Percentiles rank a stretch among this genome's conserved stretches.
These are phyloP conservation scores for Cercospora sp. DNA, from an alignment of 2,329 filamentous ascomycete species.

Conservation along the genomic window DNA sequence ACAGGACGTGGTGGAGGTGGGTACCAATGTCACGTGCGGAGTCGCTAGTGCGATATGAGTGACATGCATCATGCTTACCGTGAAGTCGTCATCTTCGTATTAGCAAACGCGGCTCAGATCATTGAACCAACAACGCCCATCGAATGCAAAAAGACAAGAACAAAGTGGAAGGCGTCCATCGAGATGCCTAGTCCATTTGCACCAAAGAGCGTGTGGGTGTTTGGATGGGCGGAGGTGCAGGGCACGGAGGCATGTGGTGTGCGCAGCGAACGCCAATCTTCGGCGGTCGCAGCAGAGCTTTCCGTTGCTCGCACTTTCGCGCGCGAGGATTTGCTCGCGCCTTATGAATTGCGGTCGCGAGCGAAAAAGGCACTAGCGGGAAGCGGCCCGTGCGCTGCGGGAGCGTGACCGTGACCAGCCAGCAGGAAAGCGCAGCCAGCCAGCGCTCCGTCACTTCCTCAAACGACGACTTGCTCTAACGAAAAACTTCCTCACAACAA, in stretches of 20 bases:
- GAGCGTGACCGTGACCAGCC: background rate
- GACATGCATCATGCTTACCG: constrained; percentile 18
- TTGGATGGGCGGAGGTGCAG: background rate
- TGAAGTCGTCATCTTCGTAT: constrained; percentile 15
- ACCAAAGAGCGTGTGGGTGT: background rate
- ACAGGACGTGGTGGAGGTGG: background rate
- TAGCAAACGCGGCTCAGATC: constrained; percentile 3
- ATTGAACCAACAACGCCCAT: background rate
- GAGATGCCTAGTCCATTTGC: constrained; percentile 8
- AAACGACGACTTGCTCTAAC: background rate
- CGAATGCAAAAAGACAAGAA: constrained; percentile 7
- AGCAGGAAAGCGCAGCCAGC: background rate
- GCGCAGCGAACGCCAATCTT: background rate
- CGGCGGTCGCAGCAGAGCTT: constrained; percentile 1
- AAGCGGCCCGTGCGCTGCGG: background rate
- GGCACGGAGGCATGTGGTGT: constrained; percentile 4
- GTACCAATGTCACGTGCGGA: constrained; percentile 8
- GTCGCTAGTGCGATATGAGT: constrained; percentile 9
- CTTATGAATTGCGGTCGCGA: background rate
- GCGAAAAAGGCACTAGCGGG: background rate
- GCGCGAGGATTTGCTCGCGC: background rate
- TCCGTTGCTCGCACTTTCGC: background rate
- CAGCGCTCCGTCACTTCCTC: constrained; percentile 1
- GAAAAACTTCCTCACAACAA: background rate
- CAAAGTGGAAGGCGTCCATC: constrained; percentile 7